These are phyloP conservation scores for Suillus placidus DNA, from an alignment of 768 basidiomycete species.

Conservation along the genomic window DNA sequence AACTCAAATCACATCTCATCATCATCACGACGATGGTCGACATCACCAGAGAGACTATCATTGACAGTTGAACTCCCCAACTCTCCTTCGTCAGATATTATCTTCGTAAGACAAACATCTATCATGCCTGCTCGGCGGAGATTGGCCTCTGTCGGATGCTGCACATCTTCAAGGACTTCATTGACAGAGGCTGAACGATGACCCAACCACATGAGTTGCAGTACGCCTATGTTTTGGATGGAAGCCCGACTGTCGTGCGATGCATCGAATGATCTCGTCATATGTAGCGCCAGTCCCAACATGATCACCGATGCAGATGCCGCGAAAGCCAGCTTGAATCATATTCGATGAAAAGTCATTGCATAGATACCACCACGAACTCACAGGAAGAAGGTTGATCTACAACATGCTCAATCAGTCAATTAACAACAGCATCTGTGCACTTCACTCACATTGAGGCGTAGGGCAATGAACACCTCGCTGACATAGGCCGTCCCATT, in stretches of 20 bases:
- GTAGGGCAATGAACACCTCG: not conserved
- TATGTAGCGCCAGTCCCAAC: not conserved
- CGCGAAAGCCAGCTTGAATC: conserved; percentile 6
- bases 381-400: conserved; percentile 12
- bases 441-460: not conserved
- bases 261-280: not conserved
- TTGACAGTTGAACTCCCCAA: not conserved
- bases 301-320: conserved; percentile 4
- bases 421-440: no score
- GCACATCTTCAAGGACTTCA: not conserved
- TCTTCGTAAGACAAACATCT: not conserved
- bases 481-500: not conserved
- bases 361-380: not conserved
- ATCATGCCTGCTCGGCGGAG: conserved; percentile 9
- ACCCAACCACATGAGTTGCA: conserved; percentile 14
- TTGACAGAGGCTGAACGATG: conserved; percentile 2
- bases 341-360: not conserved
- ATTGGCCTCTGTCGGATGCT: conserved; percentile 7
- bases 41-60: not conserved
- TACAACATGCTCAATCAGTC: not conserved
- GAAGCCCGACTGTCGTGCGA: not conserved
- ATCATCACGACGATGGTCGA: not conserved
- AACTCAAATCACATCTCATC: not conserved
- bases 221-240: not conserved
- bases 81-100: not conserved